A percentile compares a stretch with the other conserved stretches of the same genome.
These are phyloP conservation scores for Aspergillus leporis DNA, from an alignment of 495 filamentous ascomycete species.

Conservation along the genomic window DNA sequence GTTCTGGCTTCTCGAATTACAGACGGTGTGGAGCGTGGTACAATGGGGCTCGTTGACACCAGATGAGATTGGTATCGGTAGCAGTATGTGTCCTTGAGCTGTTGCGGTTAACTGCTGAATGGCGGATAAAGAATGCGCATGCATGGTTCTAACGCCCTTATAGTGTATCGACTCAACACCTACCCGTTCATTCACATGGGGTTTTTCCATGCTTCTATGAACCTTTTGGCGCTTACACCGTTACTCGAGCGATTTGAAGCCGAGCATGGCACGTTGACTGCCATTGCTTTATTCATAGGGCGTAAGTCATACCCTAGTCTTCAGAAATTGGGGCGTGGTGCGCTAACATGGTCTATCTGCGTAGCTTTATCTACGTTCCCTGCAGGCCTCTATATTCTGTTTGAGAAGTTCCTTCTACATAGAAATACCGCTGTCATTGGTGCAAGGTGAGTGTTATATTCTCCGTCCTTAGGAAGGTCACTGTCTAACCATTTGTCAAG, in stretches of 20 bases:
- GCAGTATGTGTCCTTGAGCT: conserved; percentile 59
- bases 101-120: background rate
- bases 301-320: conserved; percentile 57
- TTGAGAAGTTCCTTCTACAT: conserved; percentile 67
- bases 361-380: conserved; percentile 79
- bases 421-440: conserved; percentile 73
- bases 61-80: conserved; percentile 64
- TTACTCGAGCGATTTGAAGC: conserved; percentile 89
- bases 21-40: conserved; percentile 65
- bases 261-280: conserved; percentile 89
- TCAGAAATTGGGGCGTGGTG: background rate
- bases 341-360: conserved; percentile 17
- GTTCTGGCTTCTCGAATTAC: conserved; percentile 67
- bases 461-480: background rate
- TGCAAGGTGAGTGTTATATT: conserved; percentile 62
- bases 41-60: conserved; percentile 80
- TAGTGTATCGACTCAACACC: conserved; percentile 92
- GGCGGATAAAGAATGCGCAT: background rate
- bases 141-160: conserved; percentile 14
- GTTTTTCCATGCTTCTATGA: conserved; percentile 77
- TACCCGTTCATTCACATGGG: conserved; percentile 85
- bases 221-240: conserved; percentile 76
- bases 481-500: conserved; percentile 42
- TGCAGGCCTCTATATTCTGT: conserved; percentile 65
- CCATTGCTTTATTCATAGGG: conserved; percentile 80